Base-by-base conservation (phyloP, 78 protist species). In the Isochrysis galbana region DNA sequence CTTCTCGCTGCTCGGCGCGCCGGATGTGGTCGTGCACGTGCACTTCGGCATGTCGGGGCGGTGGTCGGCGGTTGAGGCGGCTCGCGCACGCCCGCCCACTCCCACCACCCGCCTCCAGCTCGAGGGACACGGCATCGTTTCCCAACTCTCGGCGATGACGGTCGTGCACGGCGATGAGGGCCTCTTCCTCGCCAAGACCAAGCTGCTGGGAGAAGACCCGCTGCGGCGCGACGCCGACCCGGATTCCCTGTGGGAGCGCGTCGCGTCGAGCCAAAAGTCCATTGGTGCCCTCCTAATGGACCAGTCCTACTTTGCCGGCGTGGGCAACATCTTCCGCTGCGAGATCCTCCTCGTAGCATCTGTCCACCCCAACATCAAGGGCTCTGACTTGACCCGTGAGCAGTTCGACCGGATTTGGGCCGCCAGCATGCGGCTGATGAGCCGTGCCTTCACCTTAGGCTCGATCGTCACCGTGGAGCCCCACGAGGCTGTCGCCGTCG, bases 41-140 rank as follows among this genome's bases (percentile, higher is more conserved):
- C 86, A 77, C 86, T 77, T 77, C 26, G 86, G 86, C 47, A 77
- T 77, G 86, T 21, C 29, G 34, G 86, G 86, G 47, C 42, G 44
- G 5, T 77, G 86, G 86, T 11, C 46, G 26, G 83, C 38, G n/a
- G 46, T 29, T 29, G 47, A 39, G 17, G 86, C 47, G 25, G 47
- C 44, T 29, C 1, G 1, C 14, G 86, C 47, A 10, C 7, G 32
- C 29, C 38, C 19, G 25, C 29, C 47, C 11, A 77, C 3, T 5
- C 34, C 3, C 44, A 77, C 86, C 22, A 77, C 47, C 23, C 44
- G 86, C 11, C 86, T 77, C 29, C 21, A 19, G 32, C 86, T 77
- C 47, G 86, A 77, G 32, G 86, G 86, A 4, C 42, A 77, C n/a
- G 86, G 86, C 46, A 4, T 77, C n/a, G 86, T 77, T 17, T 14